Evolutionary conservation across 352 stramenopile genomes (phyloP).

Genomic region (Pythium sp.): DNA sequence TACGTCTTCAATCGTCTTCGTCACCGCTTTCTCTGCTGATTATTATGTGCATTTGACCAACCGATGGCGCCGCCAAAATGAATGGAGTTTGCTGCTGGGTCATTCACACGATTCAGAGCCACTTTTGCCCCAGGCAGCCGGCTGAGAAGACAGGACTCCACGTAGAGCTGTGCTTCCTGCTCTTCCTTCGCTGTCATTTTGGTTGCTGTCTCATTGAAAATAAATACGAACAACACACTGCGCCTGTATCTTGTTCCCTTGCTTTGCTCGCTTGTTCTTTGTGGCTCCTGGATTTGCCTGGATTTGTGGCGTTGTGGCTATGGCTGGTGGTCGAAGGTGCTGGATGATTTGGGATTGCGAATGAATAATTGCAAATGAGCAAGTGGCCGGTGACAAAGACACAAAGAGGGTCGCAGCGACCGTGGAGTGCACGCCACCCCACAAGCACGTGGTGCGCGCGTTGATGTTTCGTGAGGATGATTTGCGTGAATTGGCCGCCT

Average conservation of each 20-base stretch:
- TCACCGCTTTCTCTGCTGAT: constrained; percentile 2
- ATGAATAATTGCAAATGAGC: too few relatives aligned
- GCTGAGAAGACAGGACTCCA: background rate
- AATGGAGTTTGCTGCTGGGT: background rate
- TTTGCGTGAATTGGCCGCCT: background rate
- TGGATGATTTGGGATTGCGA: too few relatives aligned
- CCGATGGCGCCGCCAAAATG: background rate
- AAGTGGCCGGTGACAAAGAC: too few relatives aligned
- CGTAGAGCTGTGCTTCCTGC: background rate
- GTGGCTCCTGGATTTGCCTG: too few relatives aligned
- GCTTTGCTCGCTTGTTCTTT: background rate
- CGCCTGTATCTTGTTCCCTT: background rate
- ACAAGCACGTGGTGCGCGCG: background rate
- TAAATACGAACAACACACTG: background rate
- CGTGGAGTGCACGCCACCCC: background rate
- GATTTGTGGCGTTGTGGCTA: too few relatives aligned
- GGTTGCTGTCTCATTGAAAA: background rate
- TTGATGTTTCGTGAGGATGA: background rate
- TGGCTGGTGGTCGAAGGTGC: too few relatives aligned
- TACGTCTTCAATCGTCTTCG: background rate
- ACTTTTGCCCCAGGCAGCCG: background rate
- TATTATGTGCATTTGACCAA: constrained; percentile 6
- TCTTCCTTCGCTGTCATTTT: background rate
- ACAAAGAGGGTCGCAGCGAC: too few relatives aligned
- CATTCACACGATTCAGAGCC: background rate